Conservation (phyloP, 2,329 filamentous ascomycete genomes). For the Corniculantispora saksenae region DNA sequence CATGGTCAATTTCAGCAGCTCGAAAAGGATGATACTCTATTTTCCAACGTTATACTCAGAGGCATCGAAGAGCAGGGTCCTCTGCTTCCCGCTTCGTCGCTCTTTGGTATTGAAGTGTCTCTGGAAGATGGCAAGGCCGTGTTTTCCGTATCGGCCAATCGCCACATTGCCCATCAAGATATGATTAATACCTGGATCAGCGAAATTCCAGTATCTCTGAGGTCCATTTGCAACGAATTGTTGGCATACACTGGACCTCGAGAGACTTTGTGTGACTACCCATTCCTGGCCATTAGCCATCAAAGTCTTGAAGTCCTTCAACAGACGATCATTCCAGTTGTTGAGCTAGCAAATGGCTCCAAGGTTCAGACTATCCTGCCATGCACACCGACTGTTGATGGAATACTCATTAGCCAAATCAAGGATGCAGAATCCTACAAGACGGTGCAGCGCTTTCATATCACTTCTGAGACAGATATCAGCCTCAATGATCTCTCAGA, state of each 20-base stretch:
- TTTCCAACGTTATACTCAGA: not conserved
- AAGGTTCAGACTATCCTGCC: slow-evolving; percentile 35
- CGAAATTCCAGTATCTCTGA: not conserved
- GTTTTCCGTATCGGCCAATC: not conserved
- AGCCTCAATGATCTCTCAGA: slow-evolving; percentile 10
- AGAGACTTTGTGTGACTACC: not conserved
- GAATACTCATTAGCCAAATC: slow-evolving; percentile 32
- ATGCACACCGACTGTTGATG: slow-evolving; percentile 35
- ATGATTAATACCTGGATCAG: not conserved
- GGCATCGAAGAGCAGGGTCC: slow-evolving; percentile 2
- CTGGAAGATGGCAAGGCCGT: not conserved
- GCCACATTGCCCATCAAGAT: not conserved
- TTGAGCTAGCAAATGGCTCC: slow-evolving; percentile 20
- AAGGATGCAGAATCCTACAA: slow-evolving; percentile 1
- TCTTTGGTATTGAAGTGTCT: slow-evolving; percentile 11
- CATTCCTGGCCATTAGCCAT: slow-evolving; percentile 12
- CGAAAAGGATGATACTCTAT: slow-evolving; percentile 32
- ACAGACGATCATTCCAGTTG: slow-evolving; percentile 27
- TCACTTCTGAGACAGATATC: not conserved
- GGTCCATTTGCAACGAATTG: not conserved
- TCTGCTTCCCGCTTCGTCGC: slow-evolving; percentile 13
- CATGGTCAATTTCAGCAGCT: slow-evolving; percentile 41
- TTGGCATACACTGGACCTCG: not conserved
- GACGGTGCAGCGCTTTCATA: not conserved
- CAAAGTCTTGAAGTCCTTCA: slow-evolving; percentile 27